These are phyloP conservation scores for Ustilago sp. DNA, from an alignment of 1,284 basidiomycete species.

Conservation along the genomic window DNA sequence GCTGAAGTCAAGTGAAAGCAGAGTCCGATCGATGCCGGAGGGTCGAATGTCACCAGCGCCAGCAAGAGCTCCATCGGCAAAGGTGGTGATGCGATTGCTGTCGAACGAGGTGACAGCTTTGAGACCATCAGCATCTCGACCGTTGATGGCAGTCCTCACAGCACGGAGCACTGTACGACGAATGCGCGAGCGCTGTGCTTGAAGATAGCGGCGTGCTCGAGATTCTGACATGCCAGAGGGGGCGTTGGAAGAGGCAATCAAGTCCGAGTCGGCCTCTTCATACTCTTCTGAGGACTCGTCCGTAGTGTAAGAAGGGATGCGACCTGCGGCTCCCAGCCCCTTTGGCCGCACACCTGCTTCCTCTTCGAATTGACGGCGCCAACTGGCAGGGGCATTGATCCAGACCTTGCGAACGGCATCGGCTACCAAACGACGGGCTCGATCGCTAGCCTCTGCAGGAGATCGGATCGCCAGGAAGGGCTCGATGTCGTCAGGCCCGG, in stretches of 20 bases:
- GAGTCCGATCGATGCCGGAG: constrained; percentile 39
- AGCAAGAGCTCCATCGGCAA: constrained; percentile 39
- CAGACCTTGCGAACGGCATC: constrained; percentile 66
- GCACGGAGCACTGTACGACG: constrained; percentile 60
- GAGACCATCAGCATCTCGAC: constrained; percentile 56
- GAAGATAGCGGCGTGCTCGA: constrained; percentile 42
- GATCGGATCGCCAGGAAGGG: constrained; percentile 65
- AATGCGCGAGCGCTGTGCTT: constrained; percentile 55
- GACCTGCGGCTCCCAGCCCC: constrained; percentile 7
- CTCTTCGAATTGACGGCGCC: constrained; percentile 63
- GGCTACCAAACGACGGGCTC: constrained; percentile 62
- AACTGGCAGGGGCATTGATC: constrained; percentile 64
- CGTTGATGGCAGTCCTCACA: constrained; percentile 62
- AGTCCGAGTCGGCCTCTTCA: constrained; percentile 35
- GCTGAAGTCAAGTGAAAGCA: constrained; percentile 56
- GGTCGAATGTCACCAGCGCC: constrained; percentile 25
- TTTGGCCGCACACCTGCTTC: constrained; percentile 44
- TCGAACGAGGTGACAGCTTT: constrained; percentile 40
- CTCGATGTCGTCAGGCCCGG: constrained; percentile 49
- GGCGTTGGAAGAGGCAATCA: constrained; percentile 20
- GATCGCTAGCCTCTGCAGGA: constrained; percentile 59
- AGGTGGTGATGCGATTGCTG: constrained; percentile 37
- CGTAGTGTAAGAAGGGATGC: constrained; percentile 22
- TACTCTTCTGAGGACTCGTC: constrained; percentile 46
- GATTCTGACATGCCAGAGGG: constrained; percentile 37